Percentiles rank a stretch among this genome's conserved stretches.
Conservation (phyloP, 768 basidiomycete genomes). For the Auricularia heimuer region DNA sequence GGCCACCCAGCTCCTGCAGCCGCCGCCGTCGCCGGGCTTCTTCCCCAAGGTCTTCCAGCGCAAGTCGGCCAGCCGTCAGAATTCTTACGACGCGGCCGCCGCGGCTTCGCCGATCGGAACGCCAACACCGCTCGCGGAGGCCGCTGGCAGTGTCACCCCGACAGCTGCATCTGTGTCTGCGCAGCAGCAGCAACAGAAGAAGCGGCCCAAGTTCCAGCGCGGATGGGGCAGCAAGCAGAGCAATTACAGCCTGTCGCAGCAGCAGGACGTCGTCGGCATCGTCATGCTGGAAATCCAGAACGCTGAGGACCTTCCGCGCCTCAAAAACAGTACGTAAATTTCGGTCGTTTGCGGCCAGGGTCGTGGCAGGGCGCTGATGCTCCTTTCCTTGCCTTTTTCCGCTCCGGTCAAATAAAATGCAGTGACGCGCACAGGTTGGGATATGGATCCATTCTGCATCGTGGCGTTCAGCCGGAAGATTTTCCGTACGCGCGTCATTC, state of each 20-base stretch:
- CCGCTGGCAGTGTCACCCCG: slow-evolving; percentile 17
- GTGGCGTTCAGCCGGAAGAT: slow-evolving; percentile 96
- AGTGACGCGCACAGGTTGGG: slow-evolving; percentile 85
- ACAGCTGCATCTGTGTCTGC: neutral
- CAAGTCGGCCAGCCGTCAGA: slow-evolving; percentile 22
- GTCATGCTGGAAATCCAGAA: slow-evolving; percentile 88
- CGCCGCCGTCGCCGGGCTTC: slow-evolving; percentile 19
- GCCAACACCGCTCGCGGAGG: slow-evolving; percentile 12
- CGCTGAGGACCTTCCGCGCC: slow-evolving; percentile 73
- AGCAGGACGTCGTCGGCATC: slow-evolving; percentile 82
- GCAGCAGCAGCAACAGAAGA: slow-evolving; percentile 10
- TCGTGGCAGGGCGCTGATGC: slow-evolving; percentile 10
- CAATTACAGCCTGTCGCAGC: slow-evolving; percentile 51
- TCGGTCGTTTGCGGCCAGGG: slow-evolving; percentile 14
- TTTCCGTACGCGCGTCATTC: slow-evolving; percentile 82
- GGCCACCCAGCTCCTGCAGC: slow-evolving; percentile 14
- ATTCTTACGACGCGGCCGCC: slow-evolving; percentile 19
- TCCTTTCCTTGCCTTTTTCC: neutral
- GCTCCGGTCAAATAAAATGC: neutral
- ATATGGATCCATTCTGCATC: slow-evolving; percentile 97
- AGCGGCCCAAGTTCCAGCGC: slow-evolving; percentile 31
- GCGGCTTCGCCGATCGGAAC: slow-evolving; percentile 4
- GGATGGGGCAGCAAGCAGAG: slow-evolving; percentile 31
- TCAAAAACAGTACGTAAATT: slow-evolving; percentile 68
- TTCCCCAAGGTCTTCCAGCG: slow-evolving; percentile 27